phyloP scores from a whole-genome alignment of 1,284 basidiomycete species.

The Naganishia albida region DNA sequence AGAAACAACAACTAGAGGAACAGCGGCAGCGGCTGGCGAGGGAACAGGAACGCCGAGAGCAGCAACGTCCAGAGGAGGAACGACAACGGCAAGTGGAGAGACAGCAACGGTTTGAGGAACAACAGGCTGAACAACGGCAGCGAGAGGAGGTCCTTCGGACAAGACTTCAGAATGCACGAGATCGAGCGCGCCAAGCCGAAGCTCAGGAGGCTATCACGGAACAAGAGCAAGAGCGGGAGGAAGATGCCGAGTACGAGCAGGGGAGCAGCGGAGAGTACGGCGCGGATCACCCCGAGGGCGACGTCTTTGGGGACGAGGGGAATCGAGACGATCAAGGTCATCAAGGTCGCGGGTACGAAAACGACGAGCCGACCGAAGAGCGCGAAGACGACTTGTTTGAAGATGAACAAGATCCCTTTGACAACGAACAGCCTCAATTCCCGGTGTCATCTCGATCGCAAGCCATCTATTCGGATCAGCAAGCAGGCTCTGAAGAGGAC shows the following conservation, averaged over 20 bases:
- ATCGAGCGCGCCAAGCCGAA: background rate
- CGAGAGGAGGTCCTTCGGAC: background rate
- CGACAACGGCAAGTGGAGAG: background rate
- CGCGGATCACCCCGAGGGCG: too few relatives aligned
- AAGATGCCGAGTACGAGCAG: constrained; percentile 2
- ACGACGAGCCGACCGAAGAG: too few relatives aligned
- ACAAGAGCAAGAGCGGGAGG: constrained; percentile 5
- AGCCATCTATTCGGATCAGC: too few relatives aligned
- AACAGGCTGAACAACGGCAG: too few relatives aligned
- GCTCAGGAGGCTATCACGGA: background rate
- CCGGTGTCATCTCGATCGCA: background rate
- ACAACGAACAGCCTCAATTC: background rate
- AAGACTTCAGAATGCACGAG: background rate
- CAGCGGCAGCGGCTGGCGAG: background rate
- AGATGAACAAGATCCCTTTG: background rate
- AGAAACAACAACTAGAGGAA: constrained; percentile 8
- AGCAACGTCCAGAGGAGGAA: background rate
- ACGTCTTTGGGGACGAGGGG: too few relatives aligned
- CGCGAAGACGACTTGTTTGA: background rate
- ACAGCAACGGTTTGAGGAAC: background rate
- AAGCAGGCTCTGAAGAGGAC: constrained; percentile 3
- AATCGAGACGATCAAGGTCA: too few relatives aligned
- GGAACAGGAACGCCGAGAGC: background rate
- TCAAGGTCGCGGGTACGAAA: too few relatives aligned
- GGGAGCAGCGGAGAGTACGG: too few relatives aligned